Conservation (phyloP, 371 early-diverging fungal species). For the Circinella minor region DNA sequence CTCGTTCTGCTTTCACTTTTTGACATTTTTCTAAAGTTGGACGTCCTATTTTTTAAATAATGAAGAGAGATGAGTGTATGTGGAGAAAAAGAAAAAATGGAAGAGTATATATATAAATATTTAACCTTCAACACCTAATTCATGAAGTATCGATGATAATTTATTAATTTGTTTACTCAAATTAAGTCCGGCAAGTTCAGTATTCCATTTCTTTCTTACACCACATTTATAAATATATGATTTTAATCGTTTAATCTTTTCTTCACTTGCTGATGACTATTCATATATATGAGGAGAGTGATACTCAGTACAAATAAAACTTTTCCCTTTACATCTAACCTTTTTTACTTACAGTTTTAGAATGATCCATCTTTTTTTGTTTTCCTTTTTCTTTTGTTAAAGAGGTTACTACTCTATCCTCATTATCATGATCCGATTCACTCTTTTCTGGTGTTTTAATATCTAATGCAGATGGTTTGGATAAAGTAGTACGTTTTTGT, state of each 20-base stretch:
- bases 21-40: conserved; percentile 51
- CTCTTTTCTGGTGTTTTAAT: neutral
- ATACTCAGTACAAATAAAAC: too few species aligned
- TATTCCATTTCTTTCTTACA: conserved; percentile 43
- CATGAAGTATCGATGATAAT: conserved; percentile 17
- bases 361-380: neutral
- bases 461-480: neutral
- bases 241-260: conserved; percentile 46
- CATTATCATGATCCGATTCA: neutral
- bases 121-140: conserved; percentile 29
- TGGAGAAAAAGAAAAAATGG: too few species aligned
- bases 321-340: too few species aligned
- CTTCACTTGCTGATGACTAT: conserved; percentile 25
- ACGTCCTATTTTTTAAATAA: conserved; percentile 21
- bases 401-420: too few species aligned
- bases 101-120: too few species aligned
- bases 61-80: too few species aligned
- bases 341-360: neutral
- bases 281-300: too few species aligned
- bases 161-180: conserved; percentile 21
- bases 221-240: conserved; percentile 50
- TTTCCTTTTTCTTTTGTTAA: conserved; percentile 12
- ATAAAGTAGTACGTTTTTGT: neutral
- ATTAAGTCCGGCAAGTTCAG: conserved; percentile 32
- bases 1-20: conserved; percentile 43